Conservation (phyloP, 2,329 filamentous ascomycete genomes). For the Talaromyces pinophilus region DNA sequence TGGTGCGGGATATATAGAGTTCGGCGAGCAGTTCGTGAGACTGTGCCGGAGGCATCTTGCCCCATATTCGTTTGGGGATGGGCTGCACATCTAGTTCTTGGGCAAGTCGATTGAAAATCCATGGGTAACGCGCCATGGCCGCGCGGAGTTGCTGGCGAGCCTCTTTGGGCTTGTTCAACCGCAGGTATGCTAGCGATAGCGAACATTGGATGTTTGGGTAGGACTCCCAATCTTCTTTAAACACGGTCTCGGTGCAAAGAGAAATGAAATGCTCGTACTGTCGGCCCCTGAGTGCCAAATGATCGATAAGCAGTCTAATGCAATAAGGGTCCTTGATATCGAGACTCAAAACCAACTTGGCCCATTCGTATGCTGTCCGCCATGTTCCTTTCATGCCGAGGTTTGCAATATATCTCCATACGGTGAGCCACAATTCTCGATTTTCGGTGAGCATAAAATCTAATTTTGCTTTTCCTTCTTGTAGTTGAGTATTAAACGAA, state of each 20-base stretch:
- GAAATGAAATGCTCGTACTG: constrained; percentile 76
- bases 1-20: constrained; percentile 73
- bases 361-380: constrained; percentile 90
- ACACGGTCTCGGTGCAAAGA: constrained; percentile 57
- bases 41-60: constrained; percentile 65
- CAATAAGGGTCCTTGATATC: constrained; percentile 80
- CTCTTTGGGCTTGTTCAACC: constrained; percentile 65
- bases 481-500: constrained; percentile 73
- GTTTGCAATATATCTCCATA: constrained; percentile 83
- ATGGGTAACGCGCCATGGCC: constrained; percentile 75
- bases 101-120: constrained; percentile 80
- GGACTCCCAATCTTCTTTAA: constrained; percentile 54
- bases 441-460: constrained; percentile 84
- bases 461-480: constrained; percentile 75
- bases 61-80: constrained; percentile 80
- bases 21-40: constrained; percentile 70
- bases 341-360: constrained; percentile 76
- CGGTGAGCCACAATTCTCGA: constrained; percentile 86
- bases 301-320: constrained; percentile 76
- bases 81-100: constrained; percentile 75
- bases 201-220: constrained; percentile 75
- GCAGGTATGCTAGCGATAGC: constrained; percentile 72
- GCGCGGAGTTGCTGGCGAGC: constrained; percentile 65
- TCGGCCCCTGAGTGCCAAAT: constrained; percentile 77
- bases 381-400: constrained; percentile 89